Conservation (phyloP, 257 asterid genomes). For the Lycium ferocissimum region DNA sequence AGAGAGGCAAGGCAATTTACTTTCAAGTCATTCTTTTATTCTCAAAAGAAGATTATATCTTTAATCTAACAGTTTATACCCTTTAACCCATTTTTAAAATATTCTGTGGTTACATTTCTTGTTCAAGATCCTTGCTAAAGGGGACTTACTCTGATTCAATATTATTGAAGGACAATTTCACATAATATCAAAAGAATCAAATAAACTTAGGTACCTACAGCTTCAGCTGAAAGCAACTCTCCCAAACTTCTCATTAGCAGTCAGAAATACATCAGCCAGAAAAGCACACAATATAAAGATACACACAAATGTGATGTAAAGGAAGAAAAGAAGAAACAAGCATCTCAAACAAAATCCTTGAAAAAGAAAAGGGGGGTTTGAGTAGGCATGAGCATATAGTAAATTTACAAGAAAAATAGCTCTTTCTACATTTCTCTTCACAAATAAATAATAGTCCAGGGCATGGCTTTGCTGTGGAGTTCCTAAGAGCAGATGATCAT, state of each 20-base stretch:
- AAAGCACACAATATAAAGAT: conserved; percentile 23
- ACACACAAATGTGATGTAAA: conserved; percentile 17
- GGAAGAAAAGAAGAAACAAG: conserved; percentile 11
- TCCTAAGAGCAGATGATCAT: not conserved
- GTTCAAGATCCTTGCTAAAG: not conserved
- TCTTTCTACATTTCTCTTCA: conserved; percentile 43
- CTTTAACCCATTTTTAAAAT: not conserved
- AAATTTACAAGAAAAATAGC: conserved; percentile 42
- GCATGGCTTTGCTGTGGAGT: conserved; percentile 7
- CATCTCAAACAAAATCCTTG: conserved; percentile 27
- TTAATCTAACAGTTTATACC: not conserved
- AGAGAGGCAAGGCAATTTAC: not conserved
- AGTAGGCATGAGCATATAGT: conserved; percentile 27
- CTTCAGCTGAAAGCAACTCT: conserved; percentile 19
- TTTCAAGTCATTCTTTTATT: not conserved
- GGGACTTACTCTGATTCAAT: not conserved
- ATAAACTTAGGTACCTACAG: not conserved
- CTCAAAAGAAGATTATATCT: not conserved
- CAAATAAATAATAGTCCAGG: conserved; percentile 22
- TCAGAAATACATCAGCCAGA: conserved; percentile 26
- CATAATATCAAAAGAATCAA: not conserved
- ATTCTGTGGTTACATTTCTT: not conserved
- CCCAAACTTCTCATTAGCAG: conserved; percentile 27
- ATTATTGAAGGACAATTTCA: not conserved
- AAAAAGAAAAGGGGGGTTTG: not conserved